These are phyloP conservation scores for Calonectria naviculata DNA, from an alignment of 2,329 filamentous ascomycete species.

Conservation along the genomic window DNA sequence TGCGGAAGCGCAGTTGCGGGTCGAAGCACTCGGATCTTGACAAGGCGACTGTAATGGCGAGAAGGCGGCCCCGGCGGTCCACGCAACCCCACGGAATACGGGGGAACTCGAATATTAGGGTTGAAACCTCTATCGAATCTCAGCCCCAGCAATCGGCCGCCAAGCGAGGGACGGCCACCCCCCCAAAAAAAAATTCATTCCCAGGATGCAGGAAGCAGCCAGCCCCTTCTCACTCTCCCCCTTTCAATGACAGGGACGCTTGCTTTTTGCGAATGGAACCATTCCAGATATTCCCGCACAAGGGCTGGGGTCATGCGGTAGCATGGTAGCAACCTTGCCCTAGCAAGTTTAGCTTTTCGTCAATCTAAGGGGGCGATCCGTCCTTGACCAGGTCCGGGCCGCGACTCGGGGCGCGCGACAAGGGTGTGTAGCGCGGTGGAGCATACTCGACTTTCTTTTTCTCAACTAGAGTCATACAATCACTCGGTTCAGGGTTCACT, in stretches of 20 bases:
- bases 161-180: neutral
- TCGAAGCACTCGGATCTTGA: neutral
- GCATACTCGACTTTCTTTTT: neutral
- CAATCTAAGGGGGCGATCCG: constrained; percentile 3
- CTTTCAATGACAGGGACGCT: neutral
- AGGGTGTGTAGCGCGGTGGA: neutral
- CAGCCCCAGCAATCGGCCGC: neutral
- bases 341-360: neutral
- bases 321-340: neutral
- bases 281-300: neutral
- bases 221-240: too few species aligned
- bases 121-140: neutral
- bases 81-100: neutral
- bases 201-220: neutral
- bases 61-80: neutral
- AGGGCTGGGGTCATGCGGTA: neutral
- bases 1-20: neutral
- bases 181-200: neutral
- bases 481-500: neutral
- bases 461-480: neutral
- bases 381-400: constrained; percentile 8
- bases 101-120: neutral
- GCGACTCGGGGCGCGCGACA: neutral
- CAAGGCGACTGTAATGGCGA: neutral
- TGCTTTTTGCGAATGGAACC: neutral